A percentile compares a stretch with the other conserved stretches of the same genome.
These are phyloP conservation scores for Zasmidium cellare DNA, from an alignment of 2,329 filamentous ascomycete genomes.

Conservation along the genomic window DNA sequence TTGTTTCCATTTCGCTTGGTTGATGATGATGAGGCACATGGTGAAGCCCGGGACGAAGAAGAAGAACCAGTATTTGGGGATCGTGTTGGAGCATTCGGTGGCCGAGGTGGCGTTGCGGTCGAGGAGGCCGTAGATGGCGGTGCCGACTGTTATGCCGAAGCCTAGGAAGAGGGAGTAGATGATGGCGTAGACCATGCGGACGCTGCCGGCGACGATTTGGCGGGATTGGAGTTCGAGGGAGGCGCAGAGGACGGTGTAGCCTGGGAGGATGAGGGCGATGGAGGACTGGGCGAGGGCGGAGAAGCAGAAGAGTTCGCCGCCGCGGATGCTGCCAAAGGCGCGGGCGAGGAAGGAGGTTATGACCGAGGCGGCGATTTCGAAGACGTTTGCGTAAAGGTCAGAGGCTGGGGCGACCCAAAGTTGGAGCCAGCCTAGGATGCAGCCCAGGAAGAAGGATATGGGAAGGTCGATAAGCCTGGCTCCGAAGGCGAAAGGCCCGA, in stretches of 20 bases:
- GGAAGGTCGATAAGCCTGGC: constrained; percentile 77
- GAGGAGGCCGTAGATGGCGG: constrained; percentile 50
- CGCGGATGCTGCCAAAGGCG: constrained; percentile 49
- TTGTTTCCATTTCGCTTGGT: constrained; percentile 79
- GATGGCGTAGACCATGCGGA: constrained; percentile 55
- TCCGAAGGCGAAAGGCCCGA: constrained; percentile 78
- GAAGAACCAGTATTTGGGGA: constrained; percentile 60
- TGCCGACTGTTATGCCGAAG: constrained; percentile 54
- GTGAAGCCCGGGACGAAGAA: constrained; percentile 74
- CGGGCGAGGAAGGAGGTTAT: constrained; percentile 52
- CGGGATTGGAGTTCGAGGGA: constrained; percentile 51
- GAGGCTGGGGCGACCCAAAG: constrained; percentile 73
- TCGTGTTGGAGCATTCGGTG: constrained; percentile 45
- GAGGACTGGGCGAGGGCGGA: constrained; percentile 52
- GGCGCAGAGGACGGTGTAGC: constrained; percentile 53
- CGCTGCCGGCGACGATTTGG: constrained; percentile 51
- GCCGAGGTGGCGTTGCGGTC: constrained; percentile 48
- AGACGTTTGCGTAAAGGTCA: constrained; percentile 62
- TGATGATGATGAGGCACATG: constrained; percentile 73
- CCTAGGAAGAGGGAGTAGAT: constrained; percentile 55
- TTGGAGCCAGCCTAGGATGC: constrained; percentile 71
- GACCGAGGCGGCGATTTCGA: constrained; percentile 51
- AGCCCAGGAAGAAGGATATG: constrained; percentile 73
- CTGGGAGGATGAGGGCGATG: constrained; percentile 52
- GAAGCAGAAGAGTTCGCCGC: constrained; percentile 50